Conservation (phyloP, 176 grass and related monocot species). For the Phoenix roebelenii region DNA sequence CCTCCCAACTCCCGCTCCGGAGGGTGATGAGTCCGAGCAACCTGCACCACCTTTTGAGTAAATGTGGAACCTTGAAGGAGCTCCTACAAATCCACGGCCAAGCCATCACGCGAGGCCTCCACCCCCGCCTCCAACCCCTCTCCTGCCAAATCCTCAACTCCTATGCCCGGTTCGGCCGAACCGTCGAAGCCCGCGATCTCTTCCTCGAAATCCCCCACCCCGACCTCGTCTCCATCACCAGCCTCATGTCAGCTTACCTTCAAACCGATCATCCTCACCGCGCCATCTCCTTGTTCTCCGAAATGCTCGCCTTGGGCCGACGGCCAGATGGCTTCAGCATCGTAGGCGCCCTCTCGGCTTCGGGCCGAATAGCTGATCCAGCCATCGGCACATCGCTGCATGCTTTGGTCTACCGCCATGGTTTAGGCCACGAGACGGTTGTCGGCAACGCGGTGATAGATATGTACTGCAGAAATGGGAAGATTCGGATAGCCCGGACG, state of each 20-base stretch:
- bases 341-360: slow-evolving; percentile 30
- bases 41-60: slow-evolving; percentile 30
- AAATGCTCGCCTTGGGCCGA: neutral
- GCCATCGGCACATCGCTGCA: slow-evolving; percentile 19
- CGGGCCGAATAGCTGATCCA: neutral
- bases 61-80: slow-evolving; percentile 31
- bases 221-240: slow-evolving; percentile 45
- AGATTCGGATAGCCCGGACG: slow-evolving; percentile 1
- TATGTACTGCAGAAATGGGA: slow-evolving; percentile 42
- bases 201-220: slow-evolving; percentile 45
- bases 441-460: slow-evolving; percentile 53
- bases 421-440: slow-evolving; percentile 18
- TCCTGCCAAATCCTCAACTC: slow-evolving; percentile 50
- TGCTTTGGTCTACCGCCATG: slow-evolving; percentile 20
- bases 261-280: slow-evolving; percentile 11
- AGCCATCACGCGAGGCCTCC: slow-evolving; percentile 24
- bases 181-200: slow-evolving; percentile 7
- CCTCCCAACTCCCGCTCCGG: too few species aligned
- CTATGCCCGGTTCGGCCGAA: slow-evolving; percentile 19
- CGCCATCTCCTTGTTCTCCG: slow-evolving; percentile 30
- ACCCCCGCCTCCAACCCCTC: slow-evolving; percentile 28
- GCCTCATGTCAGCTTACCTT: slow-evolving; percentile 45
- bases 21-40: slow-evolving; percentile 15
- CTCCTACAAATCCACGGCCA: slow-evolving; percentile 38
- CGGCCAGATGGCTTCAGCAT: slow-evolving; percentile 35